Conservation (phyloP, 1,284 basidiomycete genomes). For the Ganoderma lingzhi region DNA sequence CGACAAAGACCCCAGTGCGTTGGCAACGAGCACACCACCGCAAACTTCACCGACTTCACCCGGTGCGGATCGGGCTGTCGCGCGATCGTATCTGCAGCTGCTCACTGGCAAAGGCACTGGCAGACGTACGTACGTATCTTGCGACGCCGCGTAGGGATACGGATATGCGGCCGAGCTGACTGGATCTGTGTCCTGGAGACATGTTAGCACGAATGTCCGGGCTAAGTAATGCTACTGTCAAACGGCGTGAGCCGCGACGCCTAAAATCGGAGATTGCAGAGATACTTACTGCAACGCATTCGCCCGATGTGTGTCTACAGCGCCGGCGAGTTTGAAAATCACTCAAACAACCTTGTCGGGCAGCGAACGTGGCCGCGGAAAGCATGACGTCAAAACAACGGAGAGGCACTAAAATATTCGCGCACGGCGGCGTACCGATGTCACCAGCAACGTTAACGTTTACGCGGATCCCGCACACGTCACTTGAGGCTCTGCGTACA, state of each 20-base stretch:
- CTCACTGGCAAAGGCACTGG: no score
- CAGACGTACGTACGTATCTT: no score
- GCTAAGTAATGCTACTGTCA: no score
- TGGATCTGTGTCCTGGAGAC: not conserved
- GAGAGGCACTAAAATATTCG: not conserved
- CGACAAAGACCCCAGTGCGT: not conserved
- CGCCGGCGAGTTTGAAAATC: not conserved
- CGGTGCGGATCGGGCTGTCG: not conserved
- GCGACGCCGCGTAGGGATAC: not conserved
- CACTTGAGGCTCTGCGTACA: not conserved
- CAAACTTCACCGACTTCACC: not conserved
- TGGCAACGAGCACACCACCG: not conserved
- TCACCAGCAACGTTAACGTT: not conserved
- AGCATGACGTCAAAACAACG: not conserved
- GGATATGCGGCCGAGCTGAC: not conserved
- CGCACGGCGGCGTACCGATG: not conserved
- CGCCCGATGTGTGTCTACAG: not conserved
- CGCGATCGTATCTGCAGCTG: not conserved
- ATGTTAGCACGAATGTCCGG: not conserved
- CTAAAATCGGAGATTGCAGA: not conserved
- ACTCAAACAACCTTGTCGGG: not conserved
- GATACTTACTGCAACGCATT: not conserved
- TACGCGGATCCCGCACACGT: slow-evolving; percentile 1
- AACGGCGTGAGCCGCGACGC: not conserved
- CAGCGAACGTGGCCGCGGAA: not conserved